These are phyloP conservation scores for Anthostomella pinea DNA, from an alignment of 2,329 filamentous ascomycete genomes.

Conservation along the genomic window DNA sequence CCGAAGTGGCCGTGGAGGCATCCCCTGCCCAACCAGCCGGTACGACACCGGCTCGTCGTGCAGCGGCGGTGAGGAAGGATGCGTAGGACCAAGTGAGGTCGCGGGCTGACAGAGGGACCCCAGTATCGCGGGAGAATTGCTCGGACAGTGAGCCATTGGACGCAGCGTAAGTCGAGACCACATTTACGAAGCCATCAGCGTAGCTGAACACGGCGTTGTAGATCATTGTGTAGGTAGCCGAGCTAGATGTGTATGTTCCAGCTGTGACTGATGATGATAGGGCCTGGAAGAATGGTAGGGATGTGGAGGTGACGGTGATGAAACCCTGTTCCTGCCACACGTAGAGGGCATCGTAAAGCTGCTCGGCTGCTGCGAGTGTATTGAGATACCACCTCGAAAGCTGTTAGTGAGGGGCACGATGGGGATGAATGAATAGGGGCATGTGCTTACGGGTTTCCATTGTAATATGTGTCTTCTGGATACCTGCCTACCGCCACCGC, in stretches of 20 bases:
- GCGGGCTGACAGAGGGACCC: conserved; percentile 56
- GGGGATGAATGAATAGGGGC: background rate
- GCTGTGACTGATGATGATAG: conserved; percentile 54
- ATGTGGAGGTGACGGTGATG: conserved; percentile 62
- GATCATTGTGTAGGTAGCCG: conserved; percentile 51
- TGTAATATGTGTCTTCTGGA: conserved; percentile 70
- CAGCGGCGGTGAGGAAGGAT: conserved; percentile 59
- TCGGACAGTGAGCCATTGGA: conserved; percentile 64
- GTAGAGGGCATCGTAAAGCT: conserved; percentile 73
- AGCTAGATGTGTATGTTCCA: conserved; percentile 58
- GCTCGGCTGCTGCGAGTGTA: conserved; percentile 75
- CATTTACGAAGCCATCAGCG: conserved; percentile 58
- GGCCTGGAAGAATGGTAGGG: conserved; percentile 69
- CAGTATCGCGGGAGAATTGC: conserved; percentile 58
- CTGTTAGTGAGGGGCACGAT: conserved; percentile 10
- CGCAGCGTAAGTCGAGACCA: conserved; percentile 61
- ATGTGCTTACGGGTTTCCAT: conserved; percentile 60
- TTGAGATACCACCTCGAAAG: conserved; percentile 64
- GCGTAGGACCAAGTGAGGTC: conserved; percentile 51
- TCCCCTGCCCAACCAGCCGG: conserved; percentile 53
- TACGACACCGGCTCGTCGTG: conserved; percentile 52
- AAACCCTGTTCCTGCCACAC: conserved; percentile 64
- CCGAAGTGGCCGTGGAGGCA: conserved; percentile 40
- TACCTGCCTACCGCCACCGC: conserved; percentile 67
- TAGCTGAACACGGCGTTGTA: conserved; percentile 55